A percentile compares a stretch with the other conserved stretches of the same genome.
Evolutionary conservation across 345 rosid genomes (phyloP).

Genomic region (Murraya koenigii): DNA sequence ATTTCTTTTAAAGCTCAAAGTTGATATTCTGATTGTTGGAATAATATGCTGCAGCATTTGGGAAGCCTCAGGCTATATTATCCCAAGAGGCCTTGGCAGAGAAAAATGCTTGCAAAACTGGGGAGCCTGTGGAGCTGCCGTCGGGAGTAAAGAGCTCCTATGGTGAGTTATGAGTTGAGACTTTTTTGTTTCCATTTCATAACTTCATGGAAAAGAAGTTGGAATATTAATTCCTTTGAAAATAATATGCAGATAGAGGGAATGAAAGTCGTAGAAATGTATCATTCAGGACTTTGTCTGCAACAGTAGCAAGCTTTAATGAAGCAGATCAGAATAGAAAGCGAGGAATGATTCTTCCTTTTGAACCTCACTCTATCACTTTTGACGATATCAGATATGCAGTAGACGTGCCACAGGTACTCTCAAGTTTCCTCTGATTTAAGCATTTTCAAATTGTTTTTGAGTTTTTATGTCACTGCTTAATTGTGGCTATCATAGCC

Average conservation of each 20-base stretch:
- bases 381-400: constrained; percentile 62
- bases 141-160: constrained; percentile 24
- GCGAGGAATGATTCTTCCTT: constrained; percentile 70
- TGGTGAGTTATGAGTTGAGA: constrained; percentile 26
- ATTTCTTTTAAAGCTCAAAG: not conserved
- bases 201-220: not conserved
- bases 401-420: constrained; percentile 67
- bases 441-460: not conserved
- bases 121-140: constrained; percentile 35
- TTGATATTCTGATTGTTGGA: constrained; percentile 15
- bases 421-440: not conserved
- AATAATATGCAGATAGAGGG: constrained; percentile 35
- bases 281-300: constrained; percentile 30
- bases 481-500: not conserved
- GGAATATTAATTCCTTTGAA: not conserved
- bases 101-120: constrained; percentile 31
- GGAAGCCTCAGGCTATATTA: constrained; percentile 54
- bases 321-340: constrained; percentile 28
- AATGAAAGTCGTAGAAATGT: constrained; percentile 20
- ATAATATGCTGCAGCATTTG: constrained; percentile 46
- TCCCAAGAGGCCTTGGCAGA: constrained; percentile 46
- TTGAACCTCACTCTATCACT: constrained; percentile 53
- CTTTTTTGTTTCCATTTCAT: not conserved
- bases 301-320: constrained; percentile 33
- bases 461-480: not conserved